Base-by-base conservation (phyloP, 495 filamentous ascomycete species). In the Penicillium arizonense region DNA sequence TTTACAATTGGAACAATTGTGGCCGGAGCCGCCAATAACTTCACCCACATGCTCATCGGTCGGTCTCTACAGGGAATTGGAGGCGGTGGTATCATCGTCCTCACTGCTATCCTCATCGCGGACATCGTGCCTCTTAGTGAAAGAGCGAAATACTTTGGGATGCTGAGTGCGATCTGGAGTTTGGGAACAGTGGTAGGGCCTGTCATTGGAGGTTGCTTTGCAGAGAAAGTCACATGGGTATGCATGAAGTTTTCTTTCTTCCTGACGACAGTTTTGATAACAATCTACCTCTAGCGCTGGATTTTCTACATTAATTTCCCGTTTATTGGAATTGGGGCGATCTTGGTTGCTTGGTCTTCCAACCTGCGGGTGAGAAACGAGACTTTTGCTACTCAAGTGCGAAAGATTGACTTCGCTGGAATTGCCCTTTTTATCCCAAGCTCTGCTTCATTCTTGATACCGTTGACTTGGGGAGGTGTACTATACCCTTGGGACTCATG, bases 161-260 rank as follows among this genome's bases (percentile, higher is more conserved):
- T 81, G 37, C 56, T 72, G n/a, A 68, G 68, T 21, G 72, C 57
- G 3, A 81, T 81, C 67, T 84, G 82, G 82, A 74, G 77, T 23
- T 45, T 90, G n/a, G 87, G 86, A 1, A 81, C 78, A 0, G 83
- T 87, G 0, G 67, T 69, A 5, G 86, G 87, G 3, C 87, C 87
- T 2, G 61, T 90, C 21, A 65, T 89, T n/a, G 87, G 82, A 14
- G 86, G 84, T 18, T 80, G 73, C 0, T 86, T 89, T 55, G 71
- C 85, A 5, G 68, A 88, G 52, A 75, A 80, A 14, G 78, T 75
- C 5, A 74, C 70, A 24, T 88, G 85, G 85, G 72, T 77, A 61
- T 14, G 67, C 42, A 24, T 18, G 18, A 18, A 18, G 18, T 1
- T 18, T 1, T 18, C 1, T 18, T 1, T 18, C 1, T 18, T 18